Evolutionary conservation across 2,329 filamentous ascomycete species (phyloP).

Genomic region (Xylaria sp.): DNA sequence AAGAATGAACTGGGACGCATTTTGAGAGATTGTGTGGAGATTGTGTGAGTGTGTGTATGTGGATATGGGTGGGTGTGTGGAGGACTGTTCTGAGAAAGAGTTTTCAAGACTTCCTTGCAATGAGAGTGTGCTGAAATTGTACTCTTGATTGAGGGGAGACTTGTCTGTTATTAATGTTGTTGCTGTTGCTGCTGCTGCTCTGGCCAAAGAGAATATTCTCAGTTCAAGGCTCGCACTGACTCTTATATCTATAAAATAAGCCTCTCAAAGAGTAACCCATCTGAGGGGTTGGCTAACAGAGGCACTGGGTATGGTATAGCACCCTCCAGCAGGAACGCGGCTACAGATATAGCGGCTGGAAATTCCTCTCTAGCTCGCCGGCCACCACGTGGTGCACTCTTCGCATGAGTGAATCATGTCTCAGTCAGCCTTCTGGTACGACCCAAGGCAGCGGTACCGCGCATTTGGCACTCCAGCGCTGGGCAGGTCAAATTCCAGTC

Average conservation of each 20-base stretch:
- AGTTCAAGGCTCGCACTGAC: background rate
- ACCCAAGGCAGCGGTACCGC: constrained; percentile 26
- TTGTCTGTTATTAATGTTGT: constrained; percentile 7
- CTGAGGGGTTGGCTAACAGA: constrained; percentile 7
- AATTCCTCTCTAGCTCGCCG: constrained; percentile 38
- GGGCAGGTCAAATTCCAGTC: constrained; percentile 27
- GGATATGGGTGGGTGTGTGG: background rate
- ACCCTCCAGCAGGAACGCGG: constrained; percentile 28
- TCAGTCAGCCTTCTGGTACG: constrained; percentile 32
- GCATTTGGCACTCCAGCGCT: constrained; percentile 13
- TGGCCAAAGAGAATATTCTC: background rate
- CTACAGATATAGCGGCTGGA: constrained; percentile 39
- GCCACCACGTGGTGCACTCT: constrained; percentile 26
- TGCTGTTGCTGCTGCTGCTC: constrained; percentile 14
- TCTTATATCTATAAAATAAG: constrained; percentile 28
- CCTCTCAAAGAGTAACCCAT: background rate
- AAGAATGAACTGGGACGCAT: constrained; percentile 43
- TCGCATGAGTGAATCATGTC: constrained; percentile 33
- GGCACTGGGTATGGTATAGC: background rate
- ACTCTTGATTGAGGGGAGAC: background rate
- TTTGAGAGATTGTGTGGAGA: constrained; percentile 25
- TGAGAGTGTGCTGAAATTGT: background rate
- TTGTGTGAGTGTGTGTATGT: no score
- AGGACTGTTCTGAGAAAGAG: background rate
- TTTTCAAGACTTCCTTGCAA: background rate